phyloP scores from a whole-genome alignment of 2,329 filamentous ascomycete genomes.

The Chrysoporthe cubensis region DNA sequence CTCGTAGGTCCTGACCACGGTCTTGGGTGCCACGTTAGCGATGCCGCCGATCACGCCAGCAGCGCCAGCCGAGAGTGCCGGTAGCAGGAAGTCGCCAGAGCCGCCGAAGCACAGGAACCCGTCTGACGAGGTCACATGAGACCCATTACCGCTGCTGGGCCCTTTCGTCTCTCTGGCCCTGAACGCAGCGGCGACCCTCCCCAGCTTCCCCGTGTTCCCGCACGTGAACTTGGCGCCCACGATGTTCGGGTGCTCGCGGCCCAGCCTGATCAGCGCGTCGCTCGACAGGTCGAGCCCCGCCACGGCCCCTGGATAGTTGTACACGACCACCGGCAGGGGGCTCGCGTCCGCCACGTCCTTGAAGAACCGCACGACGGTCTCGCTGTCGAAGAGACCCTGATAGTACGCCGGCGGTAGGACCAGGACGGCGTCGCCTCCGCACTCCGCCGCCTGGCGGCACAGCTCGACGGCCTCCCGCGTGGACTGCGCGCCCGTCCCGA shows the following conservation, averaged over 20 bases:
- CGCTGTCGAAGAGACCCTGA: slow-evolving; percentile 58
- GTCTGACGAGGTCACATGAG: too few species aligned
- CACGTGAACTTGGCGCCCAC: slow-evolving; percentile 59
- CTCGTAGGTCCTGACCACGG: slow-evolving; percentile 57
- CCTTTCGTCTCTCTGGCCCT: slow-evolving; percentile 21
- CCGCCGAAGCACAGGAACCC: slow-evolving; percentile 72
- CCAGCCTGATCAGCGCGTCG: slow-evolving; percentile 51
- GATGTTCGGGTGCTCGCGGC: slow-evolving; percentile 53
- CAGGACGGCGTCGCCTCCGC: slow-evolving; percentile 69
- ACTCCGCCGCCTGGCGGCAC: slow-evolving; percentile 63
- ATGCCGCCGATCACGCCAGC: slow-evolving; percentile 74
- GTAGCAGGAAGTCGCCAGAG: slow-evolving; percentile 74
- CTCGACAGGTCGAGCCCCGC: slow-evolving; percentile 56
- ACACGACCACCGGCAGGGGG: slow-evolving; percentile 56
- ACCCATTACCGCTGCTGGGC: too few species aligned
- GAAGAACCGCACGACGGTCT: slow-evolving; percentile 63
- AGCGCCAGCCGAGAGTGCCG: slow-evolving; percentile 70
- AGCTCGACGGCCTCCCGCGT: slow-evolving; percentile 67
- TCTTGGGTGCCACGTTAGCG: slow-evolving; percentile 69
- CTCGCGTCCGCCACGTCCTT: slow-evolving; percentile 55
- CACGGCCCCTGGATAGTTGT: slow-evolving; percentile 59
- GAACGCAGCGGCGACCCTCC: slow-evolving; percentile 52
- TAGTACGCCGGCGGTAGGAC: slow-evolving; percentile 73
- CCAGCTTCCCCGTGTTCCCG: slow-evolving; percentile 63
- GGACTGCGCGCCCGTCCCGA: slow-evolving; percentile 68